Percentiles rank a stretch among this genome's conserved stretches.
Conservation (phyloP, 179 eudicot species). For the Drosera spatulata region DNA sequence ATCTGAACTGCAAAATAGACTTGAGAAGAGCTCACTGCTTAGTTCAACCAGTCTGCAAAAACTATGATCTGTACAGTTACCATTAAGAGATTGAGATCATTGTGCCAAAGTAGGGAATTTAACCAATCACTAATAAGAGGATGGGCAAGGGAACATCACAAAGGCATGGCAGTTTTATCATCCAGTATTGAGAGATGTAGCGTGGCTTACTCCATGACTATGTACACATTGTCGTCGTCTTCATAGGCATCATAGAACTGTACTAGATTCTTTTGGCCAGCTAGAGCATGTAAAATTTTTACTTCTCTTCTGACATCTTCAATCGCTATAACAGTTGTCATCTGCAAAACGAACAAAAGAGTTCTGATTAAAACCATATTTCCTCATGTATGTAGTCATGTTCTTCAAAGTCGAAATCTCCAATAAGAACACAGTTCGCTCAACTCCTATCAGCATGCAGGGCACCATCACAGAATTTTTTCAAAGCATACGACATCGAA, state of each 20-base stretch:
- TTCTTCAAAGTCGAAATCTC: slow-evolving; percentile 9
- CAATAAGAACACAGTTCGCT: not conserved
- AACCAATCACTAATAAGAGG: not conserved
- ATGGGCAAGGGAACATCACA: not conserved
- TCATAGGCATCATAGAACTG: slow-evolving; percentile 84
- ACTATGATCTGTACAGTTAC: slow-evolving; percentile 2
- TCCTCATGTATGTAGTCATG: too few species aligned
- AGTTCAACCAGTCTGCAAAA: slow-evolving; percentile 33
- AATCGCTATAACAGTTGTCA: slow-evolving; percentile 81
- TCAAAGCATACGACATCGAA: too few species aligned
- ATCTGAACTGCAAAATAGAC: too few species aligned
- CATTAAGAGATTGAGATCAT: not conserved
- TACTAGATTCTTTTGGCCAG: slow-evolving; percentile 69
- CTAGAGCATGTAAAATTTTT: slow-evolving; percentile 65
- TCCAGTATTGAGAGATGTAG: slow-evolving; percentile 1
- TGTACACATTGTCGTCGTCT: slow-evolving; percentile 74
- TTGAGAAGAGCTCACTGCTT: too few species aligned
- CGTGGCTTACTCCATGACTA: slow-evolving; percentile 82
- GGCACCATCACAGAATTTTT: too few species aligned
- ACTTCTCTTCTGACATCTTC: slow-evolving; percentile 91
- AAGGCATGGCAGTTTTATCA: not conserved
- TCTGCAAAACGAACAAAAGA: slow-evolving; percentile 25
- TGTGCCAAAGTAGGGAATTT: not conserved
- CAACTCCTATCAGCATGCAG: too few species aligned
- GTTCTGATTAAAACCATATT: too few species aligned